Percentiles rank a stretch among this genome's conserved stretches.
Evolutionary conservation across 2,329 filamentous ascomycete genomes (phyloP).

Genomic region (Colletotrichum sp.): DNA sequence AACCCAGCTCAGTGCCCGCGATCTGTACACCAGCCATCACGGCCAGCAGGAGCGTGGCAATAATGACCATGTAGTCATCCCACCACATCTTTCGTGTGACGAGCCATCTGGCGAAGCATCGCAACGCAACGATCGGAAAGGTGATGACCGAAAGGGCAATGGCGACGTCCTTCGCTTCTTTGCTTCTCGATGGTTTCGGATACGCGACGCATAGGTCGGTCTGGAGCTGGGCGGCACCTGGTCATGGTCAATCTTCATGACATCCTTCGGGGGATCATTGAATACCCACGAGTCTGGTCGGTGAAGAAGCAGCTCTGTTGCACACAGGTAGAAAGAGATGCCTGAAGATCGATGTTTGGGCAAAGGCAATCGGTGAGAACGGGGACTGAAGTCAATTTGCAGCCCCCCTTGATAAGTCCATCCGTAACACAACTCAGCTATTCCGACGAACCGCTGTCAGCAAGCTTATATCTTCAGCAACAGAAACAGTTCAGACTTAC

Average conservation of each 20-base stretch:
- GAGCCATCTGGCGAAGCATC: slow-evolving; percentile 11
- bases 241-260: background rate
- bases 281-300: slow-evolving; percentile 15
- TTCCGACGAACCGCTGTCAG: background rate
- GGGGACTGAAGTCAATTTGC: slow-evolving; percentile 9
- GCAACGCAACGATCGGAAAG: slow-evolving; percentile 3
- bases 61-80: slow-evolving; percentile 17
- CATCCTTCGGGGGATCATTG: background rate
- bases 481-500: background rate
- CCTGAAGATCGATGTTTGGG: slow-evolving; percentile 9
- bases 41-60: background rate
- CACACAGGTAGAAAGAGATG: slow-evolving; percentile 17
- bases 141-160: slow-evolving; percentile 19
- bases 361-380: slow-evolving; percentile 19
- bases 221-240: background rate
- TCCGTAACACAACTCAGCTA: background rate
- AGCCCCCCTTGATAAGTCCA: background rate
- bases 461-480: accelerated
- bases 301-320: slow-evolving; percentile 14
- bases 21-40: slow-evolving; percentile 18
- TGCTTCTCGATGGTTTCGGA: slow-evolving; percentile 14
- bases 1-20: slow-evolving; percentile 20
- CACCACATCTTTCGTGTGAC: slow-evolving; percentile 16
- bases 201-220: slow-evolving; percentile 17
- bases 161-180: slow-evolving; percentile 26